Evolutionary conservation across 345 rosid species (phyloP), one percentile per base, ranked within the genome.

Genomic region (Citrus sp.): DNA sequence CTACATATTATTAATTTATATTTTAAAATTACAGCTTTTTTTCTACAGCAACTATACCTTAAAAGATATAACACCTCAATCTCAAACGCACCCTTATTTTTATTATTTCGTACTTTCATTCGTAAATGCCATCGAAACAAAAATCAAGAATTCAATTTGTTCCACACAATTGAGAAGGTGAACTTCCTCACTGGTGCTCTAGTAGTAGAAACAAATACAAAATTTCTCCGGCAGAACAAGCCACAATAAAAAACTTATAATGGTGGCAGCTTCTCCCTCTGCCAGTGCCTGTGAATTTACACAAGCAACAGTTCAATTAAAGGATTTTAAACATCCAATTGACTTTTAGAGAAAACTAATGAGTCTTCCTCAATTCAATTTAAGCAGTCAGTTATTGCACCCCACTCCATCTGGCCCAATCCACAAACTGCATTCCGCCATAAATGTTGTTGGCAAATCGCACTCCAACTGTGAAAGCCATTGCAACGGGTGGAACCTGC

Each of bases 361-460:
- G 9, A 61, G 5, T 61, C 59, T 42, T 40, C 58, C 69, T n/a
- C 24, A 49, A 27, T 9, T 19, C 63, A 62, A 46, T 62, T 72
- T 22, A n/a, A n/a, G 32, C 25, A 58, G 71, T 46, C 40, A 21
- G 28, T 82, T 78, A 87, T 78, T 90, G 93, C 60, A 90, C 88
- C 30, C 92, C 94, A 38, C 91, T 90, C 89, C 79, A 85, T 82
- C 91, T 90, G n/a, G 94, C 92, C 98, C 98, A 93, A 61, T 96
- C 97, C 4, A 94, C 95, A 35, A 94, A 96, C 80, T 94, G 97
- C 97, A 91, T 94, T 0, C 95, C 98, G 22, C 95, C 98, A 32
- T 92, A 94, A 63, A 91, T 79, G 82, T 94, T 91, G 86, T 96
- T 92, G 73, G 93, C 94, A 63, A 92, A 91, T 77, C 95, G 83